Conservation (phyloP, 805 yeast genomes). For the Candida sithepensis region DNA sequence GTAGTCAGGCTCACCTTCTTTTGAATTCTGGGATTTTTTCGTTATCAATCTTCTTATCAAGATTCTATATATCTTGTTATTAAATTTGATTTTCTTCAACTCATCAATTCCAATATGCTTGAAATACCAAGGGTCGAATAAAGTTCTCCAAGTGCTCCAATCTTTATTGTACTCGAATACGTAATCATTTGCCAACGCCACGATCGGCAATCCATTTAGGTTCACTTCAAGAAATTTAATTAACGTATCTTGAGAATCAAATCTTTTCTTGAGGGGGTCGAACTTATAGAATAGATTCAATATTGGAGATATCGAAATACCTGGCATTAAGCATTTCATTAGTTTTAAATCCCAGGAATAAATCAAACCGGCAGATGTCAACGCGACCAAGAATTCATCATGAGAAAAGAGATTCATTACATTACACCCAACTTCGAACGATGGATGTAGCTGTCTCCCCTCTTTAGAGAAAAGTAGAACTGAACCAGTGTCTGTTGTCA, state of each 20-base stretch:
- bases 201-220: constrained; percentile 37
- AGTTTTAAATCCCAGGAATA: constrained; percentile 46
- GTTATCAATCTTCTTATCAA: constrained; percentile 10
- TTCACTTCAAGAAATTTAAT: constrained; percentile 23
- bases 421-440: constrained; percentile 49
- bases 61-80: constrained; percentile 9
- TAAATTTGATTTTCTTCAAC: constrained; percentile 4
- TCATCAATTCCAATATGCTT: constrained; percentile 3
- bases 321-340: constrained; percentile 33
- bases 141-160: constrained; percentile 44
- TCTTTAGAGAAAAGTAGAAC: constrained; percentile 41
- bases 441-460: constrained; percentile 46
- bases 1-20: neutral
- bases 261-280: constrained; percentile 19
- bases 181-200: constrained; percentile 36
- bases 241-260: constrained; percentile 18
- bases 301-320: constrained; percentile 51
- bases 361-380: constrained; percentile 49
- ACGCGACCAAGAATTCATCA: constrained; percentile 34
- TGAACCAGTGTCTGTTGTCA: constrained; percentile 58
- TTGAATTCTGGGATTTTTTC: neutral
- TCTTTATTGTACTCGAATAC: constrained; percentile 41
- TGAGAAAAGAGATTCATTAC: constrained; percentile 37
- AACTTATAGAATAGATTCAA: constrained; percentile 36
- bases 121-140: constrained; percentile 38